Evolutionary conservation across 169 alveolate genomes (phyloP).

Genomic region (Plasmodium falciparum): DNA sequence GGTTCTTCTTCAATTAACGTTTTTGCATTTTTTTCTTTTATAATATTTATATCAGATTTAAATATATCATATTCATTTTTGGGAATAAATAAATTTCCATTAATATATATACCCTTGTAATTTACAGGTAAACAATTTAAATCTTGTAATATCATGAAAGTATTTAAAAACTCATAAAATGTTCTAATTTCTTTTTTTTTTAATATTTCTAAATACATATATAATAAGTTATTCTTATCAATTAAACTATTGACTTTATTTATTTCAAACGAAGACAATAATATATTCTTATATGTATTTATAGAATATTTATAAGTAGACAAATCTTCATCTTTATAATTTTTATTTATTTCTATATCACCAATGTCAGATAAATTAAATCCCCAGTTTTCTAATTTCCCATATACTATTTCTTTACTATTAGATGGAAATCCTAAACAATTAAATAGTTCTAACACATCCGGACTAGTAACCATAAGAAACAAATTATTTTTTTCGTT

Average conservation of each 20-base stretch:
- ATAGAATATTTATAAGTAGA: conserved; percentile 61
- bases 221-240: conserved; percentile 51
- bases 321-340: conserved; percentile 49
- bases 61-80: conserved; percentile 18
- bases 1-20: conserved; percentile 57
- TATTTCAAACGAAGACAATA: conserved; percentile 44
- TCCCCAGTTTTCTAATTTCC: conserved; percentile 74
- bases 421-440: conserved; percentile 65
- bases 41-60: conserved; percentile 7
- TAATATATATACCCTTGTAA: conserved; percentile 61
- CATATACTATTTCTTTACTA: conserved; percentile 62
- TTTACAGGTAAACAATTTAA: conserved; percentile 68
- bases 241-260: conserved; percentile 20
- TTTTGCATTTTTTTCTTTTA: background rate
- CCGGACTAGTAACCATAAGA: conserved; percentile 19
- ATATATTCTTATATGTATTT: conserved; percentile 64
- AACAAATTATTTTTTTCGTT: background rate
- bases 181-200: conserved; percentile 51
- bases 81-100: conserved; percentile 37
- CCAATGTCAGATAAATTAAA: conserved; percentile 63
- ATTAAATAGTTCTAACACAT: conserved; percentile 13
- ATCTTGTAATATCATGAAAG: conserved; percentile 72
- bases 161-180: conserved; percentile 70
- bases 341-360: conserved; percentile 50
- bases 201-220: conserved; percentile 54